phyloP scores from a whole-genome alignment of 108 stramenopile species.

The Fragilaria crotonensis region DNA sequence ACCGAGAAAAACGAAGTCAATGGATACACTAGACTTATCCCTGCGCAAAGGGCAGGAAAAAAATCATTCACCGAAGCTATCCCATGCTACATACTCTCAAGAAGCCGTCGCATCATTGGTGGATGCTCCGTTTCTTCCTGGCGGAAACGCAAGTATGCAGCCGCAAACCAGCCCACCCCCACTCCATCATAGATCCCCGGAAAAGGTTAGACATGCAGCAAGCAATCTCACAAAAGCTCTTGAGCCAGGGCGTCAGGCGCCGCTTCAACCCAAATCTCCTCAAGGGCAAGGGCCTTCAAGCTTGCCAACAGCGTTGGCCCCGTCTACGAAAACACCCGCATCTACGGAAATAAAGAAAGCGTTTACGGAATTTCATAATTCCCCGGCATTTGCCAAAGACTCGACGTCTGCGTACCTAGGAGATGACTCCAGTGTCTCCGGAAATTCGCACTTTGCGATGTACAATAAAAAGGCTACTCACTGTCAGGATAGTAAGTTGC shows the following conservation, averaged over 20 bases:
- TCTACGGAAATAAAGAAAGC: conserved; percentile 48
- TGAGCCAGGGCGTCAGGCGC: not conserved
- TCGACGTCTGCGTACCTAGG: conserved; percentile 66
- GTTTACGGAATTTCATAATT: conserved; percentile 78
- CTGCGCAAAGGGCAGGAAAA: conserved; percentile 8
- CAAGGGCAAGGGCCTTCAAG: not conserved
- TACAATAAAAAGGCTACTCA: conserved; percentile 1
- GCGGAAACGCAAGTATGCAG: not conserved
- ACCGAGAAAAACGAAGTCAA: conserved; percentile 6
- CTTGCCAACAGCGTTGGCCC: not conserved
- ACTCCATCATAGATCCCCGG: not conserved
- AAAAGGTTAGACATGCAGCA: not conserved
- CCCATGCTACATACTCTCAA: not conserved
- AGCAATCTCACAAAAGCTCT: not conserved
- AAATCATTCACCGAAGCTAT: not conserved
- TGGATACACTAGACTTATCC: conserved; percentile 19
- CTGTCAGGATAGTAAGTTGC: not conserved
- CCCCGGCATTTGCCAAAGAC: conserved; percentile 48
- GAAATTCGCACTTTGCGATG: conserved; percentile 15
- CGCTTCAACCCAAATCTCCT: not conserved
- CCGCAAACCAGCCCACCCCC: not conserved
- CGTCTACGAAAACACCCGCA: not conserved
- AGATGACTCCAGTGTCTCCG: conserved; percentile 49
- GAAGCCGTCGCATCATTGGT: not conserved
- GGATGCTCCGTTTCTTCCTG: not conserved